phyloP scores from a whole-genome alignment of 305 asterid genomes.

The Lippia alba region DNA sequence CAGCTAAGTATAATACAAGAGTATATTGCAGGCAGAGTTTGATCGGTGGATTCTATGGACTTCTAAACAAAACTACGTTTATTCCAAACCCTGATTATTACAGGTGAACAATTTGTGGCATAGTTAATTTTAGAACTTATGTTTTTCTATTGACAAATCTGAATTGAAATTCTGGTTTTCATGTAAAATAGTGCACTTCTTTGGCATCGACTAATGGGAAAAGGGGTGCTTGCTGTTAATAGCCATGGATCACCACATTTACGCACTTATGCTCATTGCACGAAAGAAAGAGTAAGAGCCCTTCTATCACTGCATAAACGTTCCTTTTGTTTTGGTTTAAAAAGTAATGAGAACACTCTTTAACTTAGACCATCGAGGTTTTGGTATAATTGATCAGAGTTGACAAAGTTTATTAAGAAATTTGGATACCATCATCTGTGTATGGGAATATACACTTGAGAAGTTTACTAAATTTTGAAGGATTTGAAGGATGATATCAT shows the following conservation, averaged over 20 bases:
- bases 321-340: not conserved
- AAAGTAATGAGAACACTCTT: not conserved
- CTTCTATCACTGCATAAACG: not conserved
- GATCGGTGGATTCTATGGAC: conserved; percentile 89
- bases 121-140: no score
- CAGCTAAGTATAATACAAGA: conserved; percentile 75
- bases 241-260: conserved; percentile 57
- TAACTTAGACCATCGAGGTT: not conserved
- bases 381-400: not conserved
- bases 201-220: conserved; percentile 96
- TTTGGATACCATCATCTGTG: no score
- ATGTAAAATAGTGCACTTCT: conserved; percentile 67
- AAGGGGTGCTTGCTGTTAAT: conserved; percentile 65
- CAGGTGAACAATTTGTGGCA: conserved; percentile 49
- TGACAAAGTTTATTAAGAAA: no score
- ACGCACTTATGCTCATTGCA: conserved; percentile 86
- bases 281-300: conserved; percentile 77
- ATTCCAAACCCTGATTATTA: conserved; percentile 93
- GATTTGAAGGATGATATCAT: no score
- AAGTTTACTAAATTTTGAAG: no score
- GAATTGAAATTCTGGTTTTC: conserved; percentile 7
- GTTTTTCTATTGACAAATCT: no score
- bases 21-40: conserved; percentile 89
- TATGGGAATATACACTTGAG: no score
- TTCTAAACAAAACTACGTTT: conserved; percentile 67